Evolutionary conservation across 371 early-diverging fungal genomes (phyloP), one percentile per base, ranked within the genome.

Genomic region (Haplosporangium sp.): DNA sequence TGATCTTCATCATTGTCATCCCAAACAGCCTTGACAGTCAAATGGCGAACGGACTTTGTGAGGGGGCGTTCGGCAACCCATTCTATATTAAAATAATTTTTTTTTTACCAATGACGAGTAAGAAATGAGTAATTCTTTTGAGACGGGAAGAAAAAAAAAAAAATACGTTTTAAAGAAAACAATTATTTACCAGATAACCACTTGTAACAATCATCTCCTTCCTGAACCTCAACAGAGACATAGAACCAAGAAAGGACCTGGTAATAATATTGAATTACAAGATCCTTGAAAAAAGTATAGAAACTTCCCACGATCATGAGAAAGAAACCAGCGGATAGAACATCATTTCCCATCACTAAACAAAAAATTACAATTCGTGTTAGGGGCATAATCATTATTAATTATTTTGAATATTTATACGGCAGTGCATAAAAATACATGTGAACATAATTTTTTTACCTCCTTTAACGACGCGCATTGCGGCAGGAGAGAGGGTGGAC

Each of bases 241-340:
- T 75, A 81, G 61, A 81, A 81, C 82, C 82, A 81, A 27, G 72
- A 72, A 53, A 64, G 61, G 60, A 81, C 19, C 67, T 81, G 69
- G 64, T 81, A 61, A 63, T 75, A 81, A 57, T 74, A 75, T 19
- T 67, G 72, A 13, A 69, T 39, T 50, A 59, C 20, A 4, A 75
- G 63, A 27, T 81, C 82, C 64, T 69, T 81, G 67, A 81, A 75
- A 57, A 75, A 81, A 19, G 82, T 63, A 52, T 81, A 81, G 17
- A 75, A 75, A 50, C 69, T 71, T 10, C 82, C 82, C 2, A 81
- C 50, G 52, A 81, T 62, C 82, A 81, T 81, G 37, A 81, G 42
- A 66, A 81, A 75, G 76, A 81, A 81, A n/a, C 82, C 82, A 0
- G 82, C 82, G 3, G 82, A 81, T 47, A 81, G 72, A 11, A 81